These are phyloP conservation scores for Hypoxylon sp. DNA, from an alignment of 2,329 filamentous ascomycete genomes.

Conservation along the genomic window DNA sequence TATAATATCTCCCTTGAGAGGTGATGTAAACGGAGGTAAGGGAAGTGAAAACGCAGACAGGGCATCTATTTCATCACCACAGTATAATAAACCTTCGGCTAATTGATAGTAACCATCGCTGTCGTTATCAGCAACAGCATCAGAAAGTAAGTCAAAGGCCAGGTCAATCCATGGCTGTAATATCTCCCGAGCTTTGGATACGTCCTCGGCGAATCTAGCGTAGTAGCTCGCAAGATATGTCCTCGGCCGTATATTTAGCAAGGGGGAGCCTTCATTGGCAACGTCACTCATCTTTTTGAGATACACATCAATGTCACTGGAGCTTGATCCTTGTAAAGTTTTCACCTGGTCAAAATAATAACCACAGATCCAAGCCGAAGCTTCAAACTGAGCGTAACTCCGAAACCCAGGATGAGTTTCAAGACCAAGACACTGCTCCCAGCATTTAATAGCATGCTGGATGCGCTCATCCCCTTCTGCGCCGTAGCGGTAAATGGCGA, in stretches of 20 bases:
- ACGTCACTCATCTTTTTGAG: slow-evolving; percentile 6
- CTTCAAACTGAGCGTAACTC: neutral
- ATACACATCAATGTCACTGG: neutral
- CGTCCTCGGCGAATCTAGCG: neutral
- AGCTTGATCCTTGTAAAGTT: neutral
- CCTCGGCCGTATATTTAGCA: neutral
- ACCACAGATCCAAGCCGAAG: slow-evolving; percentile 8
- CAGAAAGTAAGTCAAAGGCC: slow-evolving; percentile 19
- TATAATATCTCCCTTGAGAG: neutral
- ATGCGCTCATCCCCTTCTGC: neutral
- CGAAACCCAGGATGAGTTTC: neutral
- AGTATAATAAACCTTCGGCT: slow-evolving; percentile 1
- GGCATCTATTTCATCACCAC: slow-evolving; percentile 13
- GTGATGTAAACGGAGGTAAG: neutral
- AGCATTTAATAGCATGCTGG: slow-evolving; percentile 2
- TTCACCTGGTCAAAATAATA: slow-evolving; percentile 16
- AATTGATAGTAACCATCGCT: slow-evolving; percentile 9
- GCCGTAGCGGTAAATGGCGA: slow-evolving; percentile 14
- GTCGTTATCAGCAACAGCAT: slow-evolving; percentile 14
- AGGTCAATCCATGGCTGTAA: slow-evolving; percentile 10
- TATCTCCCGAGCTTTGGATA: slow-evolving; percentile 1
- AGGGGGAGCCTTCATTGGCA: neutral
- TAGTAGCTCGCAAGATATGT: slow-evolving; percentile 18
- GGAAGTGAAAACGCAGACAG: neutral
- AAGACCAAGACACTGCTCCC: slow-evolving; percentile 6